phyloP scores from a whole-genome alignment of 768 basidiomycete genomes.

The Inosperma sp. region DNA sequence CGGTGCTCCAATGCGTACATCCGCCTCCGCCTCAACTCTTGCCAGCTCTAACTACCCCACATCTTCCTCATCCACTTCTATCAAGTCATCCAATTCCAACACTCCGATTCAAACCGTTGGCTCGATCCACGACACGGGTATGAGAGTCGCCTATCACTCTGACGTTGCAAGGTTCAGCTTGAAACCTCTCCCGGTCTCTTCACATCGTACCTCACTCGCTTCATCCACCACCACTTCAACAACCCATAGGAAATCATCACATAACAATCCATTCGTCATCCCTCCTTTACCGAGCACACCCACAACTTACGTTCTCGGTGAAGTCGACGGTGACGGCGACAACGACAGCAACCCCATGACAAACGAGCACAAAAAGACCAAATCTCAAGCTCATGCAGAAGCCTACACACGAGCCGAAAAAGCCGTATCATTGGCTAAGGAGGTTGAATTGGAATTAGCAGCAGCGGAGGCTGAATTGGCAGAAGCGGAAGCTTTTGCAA shows the following conservation, averaged over 20 bases:
- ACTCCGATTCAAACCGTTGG: constrained; percentile 10
- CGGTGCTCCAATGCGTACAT: background rate
- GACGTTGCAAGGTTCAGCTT: background rate
- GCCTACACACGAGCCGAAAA: too few relatives aligned
- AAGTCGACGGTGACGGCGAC: too few relatives aligned
- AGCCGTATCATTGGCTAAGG: too few relatives aligned
- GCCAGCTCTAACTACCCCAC: constrained; percentile 52
- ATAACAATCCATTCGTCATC: too few relatives aligned
- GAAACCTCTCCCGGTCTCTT: background rate
- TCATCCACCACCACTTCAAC: background rate
- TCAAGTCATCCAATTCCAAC: constrained; percentile 17
- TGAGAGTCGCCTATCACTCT: constrained; percentile 10
- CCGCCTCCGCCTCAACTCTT: constrained; percentile 16
- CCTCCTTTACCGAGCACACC: too few relatives aligned
- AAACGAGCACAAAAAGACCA: too few relatives aligned
- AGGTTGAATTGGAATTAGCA: too few relatives aligned
- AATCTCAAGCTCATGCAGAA: too few relatives aligned
- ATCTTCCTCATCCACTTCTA: constrained; percentile 62
- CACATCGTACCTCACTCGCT: background rate
- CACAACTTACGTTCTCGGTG: too few relatives aligned
- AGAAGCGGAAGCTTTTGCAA: too few relatives aligned
- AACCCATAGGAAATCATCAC: constrained; percentile 13
- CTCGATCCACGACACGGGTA: constrained; percentile 7
- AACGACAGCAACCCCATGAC: too few relatives aligned
- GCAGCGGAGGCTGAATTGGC: too few relatives aligned